Base-by-base conservation (phyloP, 2,329 filamentous ascomycete genomes). In the Esteya vermicola region DNA sequence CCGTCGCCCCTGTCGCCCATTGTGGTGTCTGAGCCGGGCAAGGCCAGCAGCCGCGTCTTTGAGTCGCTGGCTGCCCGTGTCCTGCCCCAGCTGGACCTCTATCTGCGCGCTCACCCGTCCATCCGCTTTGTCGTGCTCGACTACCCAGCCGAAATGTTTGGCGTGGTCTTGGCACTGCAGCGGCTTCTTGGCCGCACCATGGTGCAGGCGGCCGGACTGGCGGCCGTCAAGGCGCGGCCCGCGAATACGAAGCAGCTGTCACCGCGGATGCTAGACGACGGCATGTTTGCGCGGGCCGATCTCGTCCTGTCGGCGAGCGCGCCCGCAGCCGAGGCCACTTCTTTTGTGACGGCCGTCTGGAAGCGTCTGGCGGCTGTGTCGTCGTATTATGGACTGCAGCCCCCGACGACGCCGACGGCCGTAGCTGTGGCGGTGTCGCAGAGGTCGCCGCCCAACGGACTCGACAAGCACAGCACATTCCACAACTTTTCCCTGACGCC, bases 21-120 rank as follows among this genome's bases (percentile, higher is more conserved):
- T n/a, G n/a, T n/a, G n/a, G n/a, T n/a, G n/a, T n/a, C n/a, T n/a
- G n/a, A n/a, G 25, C 8, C 13, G 25, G 25, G 25, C 25, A 27
- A 8, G 8, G 25, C 25, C 63, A 70, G 2, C 58, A 65, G 19
- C 57, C 73, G n/a, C 28, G 9, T 9, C n/a, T 6, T n/a, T n/a
- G 14, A 16, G 20, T 32, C 28, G 19, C 62, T 79, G 3, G 74
- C 75, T 3, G 67, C 68, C 1, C 59, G 77, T 3, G 62, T 79
- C 19, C 60, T 78, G 30, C 71, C 74, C 2, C 71, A 77, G 44
- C 59, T 80, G 2, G 75, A 79, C 48, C 66, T 67, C 0, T 78
- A 75, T 45, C 58, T 79, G 36, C 62, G 66, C 5, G 57, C 64
- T 2, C 70, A 77, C 46, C 50, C 63, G 3, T 58, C 65, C 28